Percentiles rank a stretch among this genome's conserved stretches.
phyloP scores from a whole-genome alignment of 805 yeast species.

The Suhomyces vadensis region DNA sequence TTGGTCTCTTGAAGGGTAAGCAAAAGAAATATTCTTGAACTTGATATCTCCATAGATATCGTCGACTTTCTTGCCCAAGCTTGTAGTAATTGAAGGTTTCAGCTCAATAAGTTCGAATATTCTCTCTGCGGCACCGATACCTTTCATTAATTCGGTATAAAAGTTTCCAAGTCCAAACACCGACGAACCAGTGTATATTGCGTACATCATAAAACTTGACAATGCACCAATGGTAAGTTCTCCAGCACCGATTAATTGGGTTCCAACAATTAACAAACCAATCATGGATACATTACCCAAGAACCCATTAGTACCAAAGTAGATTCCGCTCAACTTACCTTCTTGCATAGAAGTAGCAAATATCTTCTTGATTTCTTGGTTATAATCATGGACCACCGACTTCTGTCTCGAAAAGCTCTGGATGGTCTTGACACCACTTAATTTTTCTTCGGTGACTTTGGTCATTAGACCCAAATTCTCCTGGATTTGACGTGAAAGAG shows the following conservation, averaged over 20 bases:
- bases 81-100: slow-evolving; percentile 68
- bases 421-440: slow-evolving; percentile 80
- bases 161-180: slow-evolving; percentile 88
- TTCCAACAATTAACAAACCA: slow-evolving; percentile 77
- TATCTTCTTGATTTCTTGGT: slow-evolving; percentile 64
- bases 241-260: slow-evolving; percentile 76
- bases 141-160: slow-evolving; percentile 94
- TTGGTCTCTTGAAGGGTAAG: slow-evolving; percentile 83
- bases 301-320: slow-evolving; percentile 77
- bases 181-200: slow-evolving; percentile 90
- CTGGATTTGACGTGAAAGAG: slow-evolving; percentile 73
- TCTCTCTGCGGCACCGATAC: slow-evolving; percentile 92
- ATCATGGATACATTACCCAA: slow-evolving; percentile 80
- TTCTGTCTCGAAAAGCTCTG: slow-evolving; percentile 89
- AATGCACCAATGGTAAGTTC: slow-evolving; percentile 83
- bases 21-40: slow-evolving; percentile 65
- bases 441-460: slow-evolving; percentile 88
- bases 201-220: slow-evolving; percentile 92
- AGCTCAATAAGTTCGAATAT: slow-evolving; percentile 84
- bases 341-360: slow-evolving; percentile 73
- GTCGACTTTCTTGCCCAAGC: slow-evolving; percentile 53
- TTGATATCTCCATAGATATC: slow-evolving; percentile 55
- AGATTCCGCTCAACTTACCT: slow-evolving; percentile 74
- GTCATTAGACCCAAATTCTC: slow-evolving; percentile 83
- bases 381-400: slow-evolving; percentile 72